Conservation (phyloP, 1,284 basidiomycete genomes). For the Irpex sp. region DNA sequence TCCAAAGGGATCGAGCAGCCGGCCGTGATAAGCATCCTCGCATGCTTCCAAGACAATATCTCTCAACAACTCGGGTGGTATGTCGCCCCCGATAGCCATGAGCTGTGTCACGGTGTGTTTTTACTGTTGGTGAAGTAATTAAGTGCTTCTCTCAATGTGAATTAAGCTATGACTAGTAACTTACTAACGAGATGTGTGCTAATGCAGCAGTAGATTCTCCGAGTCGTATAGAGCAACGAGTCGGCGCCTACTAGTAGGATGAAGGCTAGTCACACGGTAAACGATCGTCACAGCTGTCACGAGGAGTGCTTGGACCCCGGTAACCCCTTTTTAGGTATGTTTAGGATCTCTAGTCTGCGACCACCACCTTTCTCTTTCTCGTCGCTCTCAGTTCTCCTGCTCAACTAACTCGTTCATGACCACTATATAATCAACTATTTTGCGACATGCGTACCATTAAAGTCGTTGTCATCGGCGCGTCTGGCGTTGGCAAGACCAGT, state of each 20-base stretch:
- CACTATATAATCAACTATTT: background rate
- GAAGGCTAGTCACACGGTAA: too few species aligned
- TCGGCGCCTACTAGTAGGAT: too few species aligned
- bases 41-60: too few species aligned
- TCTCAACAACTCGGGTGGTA: too few species aligned
- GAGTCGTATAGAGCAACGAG: too few species aligned
- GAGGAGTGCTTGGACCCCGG: background rate
- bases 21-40: too few species aligned
- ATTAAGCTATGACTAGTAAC: background rate
- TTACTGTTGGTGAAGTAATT: too few species aligned
- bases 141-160: background rate
- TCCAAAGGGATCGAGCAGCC: too few species aligned
- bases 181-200: background rate
- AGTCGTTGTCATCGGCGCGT: constrained; percentile 72
- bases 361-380: background rate
- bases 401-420: background rate
- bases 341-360: too few species aligned
- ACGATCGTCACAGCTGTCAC: background rate
- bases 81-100: too few species aligned
- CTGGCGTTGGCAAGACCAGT: constrained; percentile 77
- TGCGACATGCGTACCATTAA: constrained; percentile 61
- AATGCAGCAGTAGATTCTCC: too few species aligned
- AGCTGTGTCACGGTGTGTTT: too few species aligned
- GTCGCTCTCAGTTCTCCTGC: background rate
- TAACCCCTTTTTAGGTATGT: background rate